phyloP scores from a whole-genome alignment of 495 filamentous ascomycete species.

The Margaritispora aquatica region DNA sequence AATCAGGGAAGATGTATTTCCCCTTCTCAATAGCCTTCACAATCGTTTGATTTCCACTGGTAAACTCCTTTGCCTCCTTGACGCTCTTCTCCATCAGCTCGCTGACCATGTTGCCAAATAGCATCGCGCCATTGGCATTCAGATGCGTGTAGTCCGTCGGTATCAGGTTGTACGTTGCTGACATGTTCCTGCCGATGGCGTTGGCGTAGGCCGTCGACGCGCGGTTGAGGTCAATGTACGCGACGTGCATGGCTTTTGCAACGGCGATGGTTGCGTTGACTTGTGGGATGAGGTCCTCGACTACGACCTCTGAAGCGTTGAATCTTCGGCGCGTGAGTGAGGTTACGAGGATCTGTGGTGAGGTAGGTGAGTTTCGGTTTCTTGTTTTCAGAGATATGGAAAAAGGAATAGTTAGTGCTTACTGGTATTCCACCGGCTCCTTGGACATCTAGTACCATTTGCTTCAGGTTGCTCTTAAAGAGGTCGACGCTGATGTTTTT shows the following conservation, averaged over 20 bases:
- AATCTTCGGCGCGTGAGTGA: constrained; percentile 35
- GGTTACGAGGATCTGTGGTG: constrained; percentile 28
- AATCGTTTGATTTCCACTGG: not conserved
- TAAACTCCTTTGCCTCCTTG: not conserved
- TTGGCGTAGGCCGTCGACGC: constrained; percentile 38
- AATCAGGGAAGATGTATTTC: not conserved
- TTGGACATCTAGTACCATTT: constrained; percentile 33
- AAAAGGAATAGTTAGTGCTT: not conserved
- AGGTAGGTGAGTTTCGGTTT: not conserved
- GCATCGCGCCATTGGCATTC: not conserved
- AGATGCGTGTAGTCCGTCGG: not conserved
- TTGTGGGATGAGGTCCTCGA: constrained; percentile 34
- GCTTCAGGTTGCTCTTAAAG: constrained; percentile 35
- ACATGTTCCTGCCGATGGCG: constrained; percentile 33
- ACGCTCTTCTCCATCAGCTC: constrained; percentile 27
- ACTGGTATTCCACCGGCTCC: constrained; percentile 33
- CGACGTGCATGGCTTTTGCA: constrained; percentile 22
- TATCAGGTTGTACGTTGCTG: constrained; percentile 33
- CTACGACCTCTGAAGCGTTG: constrained; percentile 26
- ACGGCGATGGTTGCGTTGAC: constrained; percentile 32
- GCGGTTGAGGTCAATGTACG: constrained; percentile 37
- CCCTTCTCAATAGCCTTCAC: not conserved
- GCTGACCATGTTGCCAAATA: constrained; percentile 27
- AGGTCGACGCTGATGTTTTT: constrained; percentile 29
- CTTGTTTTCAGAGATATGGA: too few relatives aligned